Percentiles rank a stretch among this genome's conserved stretches.
These are phyloP conservation scores for Camelina neglecta DNA, from an alignment of 345 rosid genomes.

Conservation along the genomic window DNA sequence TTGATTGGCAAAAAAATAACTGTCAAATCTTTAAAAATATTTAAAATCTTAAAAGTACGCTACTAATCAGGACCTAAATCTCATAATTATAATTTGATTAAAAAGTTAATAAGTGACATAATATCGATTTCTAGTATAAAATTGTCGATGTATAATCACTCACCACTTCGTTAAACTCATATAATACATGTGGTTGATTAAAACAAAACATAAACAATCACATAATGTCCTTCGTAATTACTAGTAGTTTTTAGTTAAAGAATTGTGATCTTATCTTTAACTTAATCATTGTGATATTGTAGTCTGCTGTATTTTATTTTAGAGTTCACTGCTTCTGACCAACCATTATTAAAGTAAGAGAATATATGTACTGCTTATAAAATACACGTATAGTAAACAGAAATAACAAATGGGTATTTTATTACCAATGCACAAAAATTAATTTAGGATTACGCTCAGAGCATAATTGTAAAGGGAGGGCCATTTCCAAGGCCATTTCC, in stretches of 20 bases:
- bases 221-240: background rate
- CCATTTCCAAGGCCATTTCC: constrained; percentile 39
- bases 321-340: background rate
- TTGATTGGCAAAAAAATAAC: too few relatives aligned
- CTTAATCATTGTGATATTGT: background rate
- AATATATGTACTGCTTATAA: constrained; percentile 20
- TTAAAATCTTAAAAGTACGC: too few relatives aligned
- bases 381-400: background rate
- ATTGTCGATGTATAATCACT: background rate
- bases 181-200: background rate
- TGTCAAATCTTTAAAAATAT: too few relatives aligned
- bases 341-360: constrained; percentile 12
- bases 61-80: background rate
- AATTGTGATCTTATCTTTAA: background rate
- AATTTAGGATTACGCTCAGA: constrained; percentile 47
- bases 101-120: background rate
- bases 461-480: constrained; percentile 50
- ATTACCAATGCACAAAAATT: constrained; percentile 7
- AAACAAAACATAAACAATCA: background rate
- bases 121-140: background rate
- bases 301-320: constrained; percentile 1
- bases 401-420: background rate
- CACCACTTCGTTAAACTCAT: background rate
- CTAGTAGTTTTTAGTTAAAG: background rate
- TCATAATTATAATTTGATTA: background rate